These are phyloP conservation scores for Russula virescens DNA, from an alignment of 768 basidiomycete genomes.

Conservation along the genomic window DNA sequence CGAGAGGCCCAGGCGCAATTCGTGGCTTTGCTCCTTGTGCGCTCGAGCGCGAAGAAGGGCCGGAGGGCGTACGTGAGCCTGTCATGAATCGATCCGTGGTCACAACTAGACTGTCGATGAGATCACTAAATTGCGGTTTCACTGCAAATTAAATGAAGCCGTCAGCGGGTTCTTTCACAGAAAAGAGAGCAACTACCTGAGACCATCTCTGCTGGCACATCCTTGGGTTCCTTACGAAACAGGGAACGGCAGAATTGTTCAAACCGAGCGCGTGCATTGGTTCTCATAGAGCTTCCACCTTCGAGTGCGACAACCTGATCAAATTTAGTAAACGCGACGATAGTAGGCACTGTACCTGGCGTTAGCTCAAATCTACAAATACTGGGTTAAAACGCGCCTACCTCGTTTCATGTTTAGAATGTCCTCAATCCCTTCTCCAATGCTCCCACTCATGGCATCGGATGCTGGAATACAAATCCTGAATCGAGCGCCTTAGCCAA, in stretches of 20 bases:
- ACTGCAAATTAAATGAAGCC: not conserved
- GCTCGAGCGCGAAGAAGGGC: not conserved
- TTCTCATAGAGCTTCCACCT: not conserved
- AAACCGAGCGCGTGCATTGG: not conserved
- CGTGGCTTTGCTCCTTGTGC: not conserved
- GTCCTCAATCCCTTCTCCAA: not conserved
- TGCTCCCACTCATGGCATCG: not conserved
- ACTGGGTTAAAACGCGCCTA: not conserved
- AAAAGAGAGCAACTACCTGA: not conserved
- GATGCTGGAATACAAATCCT: conserved; percentile 10
- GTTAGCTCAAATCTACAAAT: not conserved
- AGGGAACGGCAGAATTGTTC: conserved; percentile 4
- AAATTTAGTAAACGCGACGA: conserved; percentile 6
- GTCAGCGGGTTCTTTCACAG: not conserved
- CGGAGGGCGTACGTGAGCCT: not conserved
- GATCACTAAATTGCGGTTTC: not conserved
- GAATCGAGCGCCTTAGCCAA: not conserved
- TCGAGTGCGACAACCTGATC: not conserved
- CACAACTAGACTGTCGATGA: not conserved
- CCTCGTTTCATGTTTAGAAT: conserved; percentile 1
- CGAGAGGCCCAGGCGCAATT: not conserved
- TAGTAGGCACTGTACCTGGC: not conserved
- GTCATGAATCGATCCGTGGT: not conserved
- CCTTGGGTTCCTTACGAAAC: not conserved
- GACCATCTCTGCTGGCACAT: conserved; percentile 11